Evolutionary conservation across 805 yeast species (phyloP), one percentile per base, ranked within the genome.

Genomic region (Kregervanrija fluxuum): DNA sequence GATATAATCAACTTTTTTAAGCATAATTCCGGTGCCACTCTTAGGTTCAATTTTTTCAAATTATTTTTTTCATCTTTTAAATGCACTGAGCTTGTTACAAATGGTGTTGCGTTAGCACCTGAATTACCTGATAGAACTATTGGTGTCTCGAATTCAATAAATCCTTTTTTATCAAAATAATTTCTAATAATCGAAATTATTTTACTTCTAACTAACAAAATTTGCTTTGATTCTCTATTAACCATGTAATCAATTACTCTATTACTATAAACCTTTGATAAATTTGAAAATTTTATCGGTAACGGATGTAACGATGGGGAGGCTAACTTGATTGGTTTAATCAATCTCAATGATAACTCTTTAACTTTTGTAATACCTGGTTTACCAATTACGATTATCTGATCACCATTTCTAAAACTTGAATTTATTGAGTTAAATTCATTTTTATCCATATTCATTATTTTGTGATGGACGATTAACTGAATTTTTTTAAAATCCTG

Each of bases 1-100:
- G 86, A 74, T 32, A 91, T 79, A 2, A 89, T 75, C 41, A 93
- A 65, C 51, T 85, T 75, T 58, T 93, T 93, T 44, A 93, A 72
- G 96, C 96, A 93, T 34, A 93, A 66, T 57, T 91, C 99, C 0
- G 99, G 99, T 0, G 99, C 97, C 2, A 93, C 91, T 37, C 99
- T 67, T 38, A 93, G 62, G 44, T 77, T 81, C 8, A 88, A 62
- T 11, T 67, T 65, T 1, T 55, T 42, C 2, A 49, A 48, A 9
- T 49, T 45, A 10, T 46, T 57, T 33, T 47, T 52, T 37, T 48
- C 54, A 3, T 53, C 56, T 22, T 64, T 55, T 46, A 70, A 43
- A 30, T 71, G 72, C 2, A 41, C 50, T 12, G 64, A 56, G 2
- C 50, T 42, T 0, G 97, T 88, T 1, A 56, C 56, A 54, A 93